phyloP scores from a whole-genome alignment of 345 rosid species.

The Salix koriyanagi region DNA sequence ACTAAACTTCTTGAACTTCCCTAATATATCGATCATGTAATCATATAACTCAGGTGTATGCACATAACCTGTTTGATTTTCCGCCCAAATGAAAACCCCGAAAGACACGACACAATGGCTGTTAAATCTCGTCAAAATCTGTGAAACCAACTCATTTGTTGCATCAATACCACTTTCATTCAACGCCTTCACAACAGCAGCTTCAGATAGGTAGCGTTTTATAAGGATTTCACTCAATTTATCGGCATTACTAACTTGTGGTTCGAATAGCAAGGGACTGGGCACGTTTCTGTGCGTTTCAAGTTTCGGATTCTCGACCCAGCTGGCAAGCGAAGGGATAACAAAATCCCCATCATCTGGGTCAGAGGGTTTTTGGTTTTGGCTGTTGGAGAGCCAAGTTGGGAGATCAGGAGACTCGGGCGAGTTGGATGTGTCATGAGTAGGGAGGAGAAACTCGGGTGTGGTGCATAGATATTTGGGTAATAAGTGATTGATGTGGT shows the following conservation, averaged over 20 bases:
- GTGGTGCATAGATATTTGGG: slow-evolving; percentile 13
- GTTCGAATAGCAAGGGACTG: slow-evolving; percentile 9
- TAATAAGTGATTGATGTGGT: not conserved
- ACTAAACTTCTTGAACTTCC: slow-evolving; percentile 51
- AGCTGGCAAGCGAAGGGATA: slow-evolving; percentile 64
- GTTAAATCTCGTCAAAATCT: slow-evolving; percentile 56
- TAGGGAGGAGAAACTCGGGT: slow-evolving; percentile 8
- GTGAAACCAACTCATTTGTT: slow-evolving; percentile 42
- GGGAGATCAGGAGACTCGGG: slow-evolving; percentile 67
- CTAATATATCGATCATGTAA: slow-evolving; percentile 63
- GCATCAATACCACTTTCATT: slow-evolving; percentile 32
- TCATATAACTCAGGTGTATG: slow-evolving; percentile 46
- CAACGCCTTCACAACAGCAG: slow-evolving; percentile 37
- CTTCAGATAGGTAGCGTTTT: slow-evolving; percentile 30
- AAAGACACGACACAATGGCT: slow-evolving; percentile 56
- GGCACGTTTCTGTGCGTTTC: slow-evolving; percentile 9
- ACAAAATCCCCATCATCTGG: slow-evolving; percentile 54
- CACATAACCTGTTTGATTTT: slow-evolving; percentile 54
- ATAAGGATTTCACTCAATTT: slow-evolving; percentile 45
- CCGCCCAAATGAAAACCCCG: slow-evolving; percentile 79
- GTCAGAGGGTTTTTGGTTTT: slow-evolving; percentile 21
- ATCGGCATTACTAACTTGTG: slow-evolving; percentile 38
- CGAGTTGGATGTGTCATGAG: slow-evolving; percentile 16
- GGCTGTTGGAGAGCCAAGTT: slow-evolving; percentile 46
- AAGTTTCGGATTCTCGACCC: slow-evolving; percentile 44